Evolutionary conservation across 2,329 filamentous ascomycete genomes (phyloP).

Genomic region (Graphilbum sp.): DNA sequence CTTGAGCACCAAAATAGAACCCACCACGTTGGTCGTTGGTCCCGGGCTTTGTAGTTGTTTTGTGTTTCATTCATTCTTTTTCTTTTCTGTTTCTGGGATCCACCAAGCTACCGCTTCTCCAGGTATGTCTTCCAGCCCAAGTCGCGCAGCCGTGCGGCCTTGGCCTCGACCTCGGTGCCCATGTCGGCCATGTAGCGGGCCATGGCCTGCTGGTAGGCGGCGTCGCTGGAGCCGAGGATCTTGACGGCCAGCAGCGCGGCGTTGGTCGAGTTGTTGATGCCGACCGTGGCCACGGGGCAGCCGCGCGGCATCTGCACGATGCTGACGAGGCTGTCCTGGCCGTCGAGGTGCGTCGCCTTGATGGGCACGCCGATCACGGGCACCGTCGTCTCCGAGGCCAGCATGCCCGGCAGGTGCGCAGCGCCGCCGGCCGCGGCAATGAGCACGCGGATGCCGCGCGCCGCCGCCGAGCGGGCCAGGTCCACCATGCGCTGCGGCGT

Average conservation of each 20-base stretch:
- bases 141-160: conserved; percentile 37
- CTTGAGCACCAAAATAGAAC: too few relatives aligned
- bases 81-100: too few relatives aligned
- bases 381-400: conserved; percentile 51
- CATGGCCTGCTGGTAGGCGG: conserved; percentile 34
- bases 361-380: conserved; percentile 68
- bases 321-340: conserved; percentile 52
- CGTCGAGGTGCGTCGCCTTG: conserved; percentile 56
- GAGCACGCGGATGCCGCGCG: conserved; percentile 52
- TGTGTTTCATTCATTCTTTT: too few relatives aligned
- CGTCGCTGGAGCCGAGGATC: conserved; percentile 19
- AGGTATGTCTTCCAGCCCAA: conserved; percentile 32
- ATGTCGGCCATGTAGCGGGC: conserved; percentile 43
- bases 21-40: too few relatives aligned
- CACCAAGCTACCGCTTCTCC: too few relatives aligned
- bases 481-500: conserved; percentile 55
- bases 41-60: too few relatives aligned
- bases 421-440: conserved; percentile 64
- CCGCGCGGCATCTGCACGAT: conserved; percentile 65
- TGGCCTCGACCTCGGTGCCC: conserved; percentile 42
- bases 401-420: conserved; percentile 60
- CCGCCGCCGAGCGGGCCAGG: conserved; percentile 46
- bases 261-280: conserved; percentile 67
- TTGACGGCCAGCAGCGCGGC: conserved; percentile 22
- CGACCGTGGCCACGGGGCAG: conserved; percentile 58